Conservation (phyloP, 352 stramenopile species). For the Pythium sukuiense region DNA sequence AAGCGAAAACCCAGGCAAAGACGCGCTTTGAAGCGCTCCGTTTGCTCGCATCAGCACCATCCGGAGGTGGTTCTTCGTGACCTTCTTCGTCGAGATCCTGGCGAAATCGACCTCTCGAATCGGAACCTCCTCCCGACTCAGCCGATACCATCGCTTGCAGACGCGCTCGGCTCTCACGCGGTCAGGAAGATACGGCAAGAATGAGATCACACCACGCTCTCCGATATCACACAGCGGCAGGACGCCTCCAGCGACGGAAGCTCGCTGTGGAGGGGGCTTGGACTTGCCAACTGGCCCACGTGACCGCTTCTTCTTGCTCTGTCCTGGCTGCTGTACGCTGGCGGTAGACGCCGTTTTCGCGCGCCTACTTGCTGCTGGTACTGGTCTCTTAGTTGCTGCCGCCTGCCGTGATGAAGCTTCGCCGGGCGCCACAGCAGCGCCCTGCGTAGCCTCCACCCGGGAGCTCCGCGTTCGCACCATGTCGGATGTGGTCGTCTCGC, state of each 20-base stretch:
- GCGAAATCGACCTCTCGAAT: conserved; percentile 55
- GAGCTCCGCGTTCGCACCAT: not conserved
- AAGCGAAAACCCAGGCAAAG: conserved; percentile 46
- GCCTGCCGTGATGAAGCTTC: not conserved
- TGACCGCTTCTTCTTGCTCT: not conserved
- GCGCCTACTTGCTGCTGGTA: not conserved
- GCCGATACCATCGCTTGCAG: conserved; percentile 51
- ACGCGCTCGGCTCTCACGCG: conserved; percentile 50
- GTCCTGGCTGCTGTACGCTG: not conserved
- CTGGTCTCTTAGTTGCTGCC: not conserved
- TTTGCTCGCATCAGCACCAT: conserved; percentile 40
- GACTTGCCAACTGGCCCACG: not conserved
- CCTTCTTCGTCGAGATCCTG: conserved; percentile 27
- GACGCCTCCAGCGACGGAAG: not conserved
- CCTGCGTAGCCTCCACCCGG: not conserved
- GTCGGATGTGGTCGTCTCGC: not conserved
- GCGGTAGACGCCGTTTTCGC: not conserved
- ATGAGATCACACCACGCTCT: conserved; percentile 47
- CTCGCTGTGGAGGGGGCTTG: not conserved
- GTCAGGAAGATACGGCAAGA: conserved; percentile 51
- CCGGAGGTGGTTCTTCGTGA: conserved; percentile 38
- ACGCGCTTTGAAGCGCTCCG: conserved; percentile 35
- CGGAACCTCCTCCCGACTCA: conserved; percentile 42
- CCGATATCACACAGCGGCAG: conserved; percentile 40
- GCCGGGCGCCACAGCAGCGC: no score